Percentiles rank a stretch among this genome's conserved stretches.
Evolutionary conservation across 805 yeast genomes (phyloP).

Genomic region (Saturnispora ahearnii): DNA sequence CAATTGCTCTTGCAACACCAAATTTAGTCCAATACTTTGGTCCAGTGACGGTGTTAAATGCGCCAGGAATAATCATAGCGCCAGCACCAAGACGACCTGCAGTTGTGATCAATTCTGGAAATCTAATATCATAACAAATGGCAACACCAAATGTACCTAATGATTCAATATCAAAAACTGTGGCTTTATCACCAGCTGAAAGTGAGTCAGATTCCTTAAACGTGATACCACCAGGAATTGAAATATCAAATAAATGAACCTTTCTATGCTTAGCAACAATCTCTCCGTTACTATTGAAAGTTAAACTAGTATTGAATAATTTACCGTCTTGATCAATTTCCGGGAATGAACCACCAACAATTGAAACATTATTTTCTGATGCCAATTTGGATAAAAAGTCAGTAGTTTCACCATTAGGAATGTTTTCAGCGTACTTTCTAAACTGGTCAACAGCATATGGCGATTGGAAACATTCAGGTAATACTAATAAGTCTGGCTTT

Average conservation of each 20-base stretch:
- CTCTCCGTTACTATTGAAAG: slow-evolving; percentile 65
- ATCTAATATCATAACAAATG: slow-evolving; percentile 75
- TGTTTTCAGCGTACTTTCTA: slow-evolving; percentile 78
- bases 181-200: slow-evolving; percentile 73
- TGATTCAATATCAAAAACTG: slow-evolving; percentile 59
- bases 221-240: slow-evolving; percentile 82
- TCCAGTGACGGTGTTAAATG: slow-evolving; percentile 77
- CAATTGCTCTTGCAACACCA: slow-evolving; percentile 67
- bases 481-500: slow-evolving; percentile 59
- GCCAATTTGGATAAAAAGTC: slow-evolving; percentile 57
- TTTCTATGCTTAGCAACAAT: slow-evolving; percentile 85
- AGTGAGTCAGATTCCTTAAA: slow-evolving; percentile 75
- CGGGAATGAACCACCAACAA: slow-evolving; percentile 91
- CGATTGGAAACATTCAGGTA: slow-evolving; percentile 95
- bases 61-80: slow-evolving; percentile 77
- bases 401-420: slow-evolving; percentile 68
- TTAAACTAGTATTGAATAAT: slow-evolving; percentile 62
- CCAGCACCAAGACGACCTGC: slow-evolving; percentile 63
- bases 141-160: slow-evolving; percentile 70
- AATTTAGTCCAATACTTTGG: slow-evolving; percentile 77
- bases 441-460: slow-evolving; percentile 88
- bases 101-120: slow-evolving; percentile 66
- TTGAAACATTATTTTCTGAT: slow-evolving; percentile 46
- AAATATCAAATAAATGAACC: slow-evolving; percentile 85
- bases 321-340: slow-evolving; percentile 56